Evolutionary conservation across 2,329 filamentous ascomycete genomes (phyloP).

Genomic region (Pestalotiopsis sp.): DNA sequence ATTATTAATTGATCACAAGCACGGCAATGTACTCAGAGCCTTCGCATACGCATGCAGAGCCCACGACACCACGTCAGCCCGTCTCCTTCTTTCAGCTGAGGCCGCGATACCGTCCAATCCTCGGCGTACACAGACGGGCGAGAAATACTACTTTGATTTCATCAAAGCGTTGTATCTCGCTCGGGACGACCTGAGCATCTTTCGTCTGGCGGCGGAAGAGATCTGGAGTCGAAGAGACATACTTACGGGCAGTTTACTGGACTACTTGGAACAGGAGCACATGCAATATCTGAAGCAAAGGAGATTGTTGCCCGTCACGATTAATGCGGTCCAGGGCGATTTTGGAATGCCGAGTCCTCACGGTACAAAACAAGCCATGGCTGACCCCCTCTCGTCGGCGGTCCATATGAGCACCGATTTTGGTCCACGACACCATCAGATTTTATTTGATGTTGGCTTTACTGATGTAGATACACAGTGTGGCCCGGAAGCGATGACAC

Average conservation of each 20-base stretch:
- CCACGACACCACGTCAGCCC: background rate
- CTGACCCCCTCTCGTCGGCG: background rate
- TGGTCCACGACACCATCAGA: background rate
- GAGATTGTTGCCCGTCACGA: no score
- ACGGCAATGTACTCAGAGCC: background rate
- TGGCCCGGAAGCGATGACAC: background rate
- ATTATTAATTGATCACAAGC: background rate
- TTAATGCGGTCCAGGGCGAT: no score
- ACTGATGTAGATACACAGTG: background rate
- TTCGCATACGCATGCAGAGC: accelerated
- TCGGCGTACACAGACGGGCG: background rate
- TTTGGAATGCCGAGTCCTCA: no score
- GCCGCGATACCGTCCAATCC: background rate
- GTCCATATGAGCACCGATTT: accelerated
- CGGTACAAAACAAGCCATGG: background rate
- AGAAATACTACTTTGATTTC: no score
- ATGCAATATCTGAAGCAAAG: no score
- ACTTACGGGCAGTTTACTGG: no score
- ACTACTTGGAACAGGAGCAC: no score
- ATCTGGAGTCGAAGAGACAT: no score
- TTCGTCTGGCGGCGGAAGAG: no score
- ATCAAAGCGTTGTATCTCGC: no score
- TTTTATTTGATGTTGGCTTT: background rate
- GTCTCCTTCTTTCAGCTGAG: background rate
- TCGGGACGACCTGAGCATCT: no score